A percentile compares a stretch with the other conserved stretches of the same genome.
These are phyloP conservation scores for Acarospora socialis DNA, from an alignment of 2,329 filamentous ascomycete genomes.

Conservation along the genomic window DNA sequence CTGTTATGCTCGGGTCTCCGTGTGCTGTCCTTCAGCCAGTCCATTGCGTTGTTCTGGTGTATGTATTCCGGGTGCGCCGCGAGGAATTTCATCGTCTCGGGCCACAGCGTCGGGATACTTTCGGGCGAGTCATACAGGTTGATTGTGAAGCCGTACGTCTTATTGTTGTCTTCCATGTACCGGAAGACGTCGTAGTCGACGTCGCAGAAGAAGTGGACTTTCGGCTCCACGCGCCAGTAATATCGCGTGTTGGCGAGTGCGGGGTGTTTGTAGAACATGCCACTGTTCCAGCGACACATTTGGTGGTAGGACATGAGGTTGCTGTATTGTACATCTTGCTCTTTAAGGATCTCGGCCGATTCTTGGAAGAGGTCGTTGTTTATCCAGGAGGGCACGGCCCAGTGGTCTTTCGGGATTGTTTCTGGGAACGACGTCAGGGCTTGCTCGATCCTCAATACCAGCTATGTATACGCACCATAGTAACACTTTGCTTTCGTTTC, in stretches of 20 bases:
- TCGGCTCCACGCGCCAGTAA: slow-evolving; percentile 98
- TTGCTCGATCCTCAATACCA: slow-evolving; percentile 2
- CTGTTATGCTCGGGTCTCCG: slow-evolving; percentile 65
- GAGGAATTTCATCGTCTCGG: slow-evolving; percentile 86
- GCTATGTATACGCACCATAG: slow-evolving; percentile 46
- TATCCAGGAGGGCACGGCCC: slow-evolving; percentile 86
- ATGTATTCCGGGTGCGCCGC: slow-evolving; percentile 70
- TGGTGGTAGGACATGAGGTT: slow-evolving; percentile 85
- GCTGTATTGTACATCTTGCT: slow-evolving; percentile 82
- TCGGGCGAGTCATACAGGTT: slow-evolving; percentile 86
- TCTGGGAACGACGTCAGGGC: slow-evolving; percentile 38
- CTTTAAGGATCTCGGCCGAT: slow-evolving; percentile 67
- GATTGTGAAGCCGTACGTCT: slow-evolving; percentile 98
- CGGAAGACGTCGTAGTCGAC: slow-evolving; percentile 97
- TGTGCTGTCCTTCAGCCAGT: slow-evolving; percentile 69
- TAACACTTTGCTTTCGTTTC: slow-evolving; percentile 76
- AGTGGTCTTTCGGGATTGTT: slow-evolving; percentile 85
- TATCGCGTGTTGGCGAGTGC: slow-evolving; percentile 69
- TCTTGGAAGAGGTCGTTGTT: slow-evolving; percentile 73
- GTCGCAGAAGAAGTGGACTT: slow-evolving; percentile 98
- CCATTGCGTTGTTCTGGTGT: slow-evolving; percentile 69
- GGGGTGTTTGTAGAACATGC: slow-evolving; percentile 93
- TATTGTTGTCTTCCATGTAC: slow-evolving; percentile 96
- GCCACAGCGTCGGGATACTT: slow-evolving; percentile 80
- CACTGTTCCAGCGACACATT: slow-evolving; percentile 99